phyloP scores from a whole-genome alignment of 208 protist species.

The Acanthamoeba triangularis region DNA sequence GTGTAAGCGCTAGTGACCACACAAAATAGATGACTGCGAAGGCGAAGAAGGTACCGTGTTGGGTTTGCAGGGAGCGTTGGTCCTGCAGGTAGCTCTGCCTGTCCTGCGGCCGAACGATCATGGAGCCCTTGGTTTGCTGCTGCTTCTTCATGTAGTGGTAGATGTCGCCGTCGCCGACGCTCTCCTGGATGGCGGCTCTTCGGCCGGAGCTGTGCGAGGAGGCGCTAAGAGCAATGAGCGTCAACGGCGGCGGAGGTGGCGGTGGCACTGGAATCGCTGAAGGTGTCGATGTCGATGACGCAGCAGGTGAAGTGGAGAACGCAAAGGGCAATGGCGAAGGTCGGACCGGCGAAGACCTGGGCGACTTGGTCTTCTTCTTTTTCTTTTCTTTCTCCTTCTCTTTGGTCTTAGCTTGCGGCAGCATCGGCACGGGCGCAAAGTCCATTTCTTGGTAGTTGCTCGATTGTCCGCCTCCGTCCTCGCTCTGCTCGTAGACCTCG shows the following conservation, averaged over 20 bases:
- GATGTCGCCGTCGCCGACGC: neutral
- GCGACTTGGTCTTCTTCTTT: neutral
- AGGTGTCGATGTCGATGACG: too few species aligned
- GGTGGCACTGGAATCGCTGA: neutral
- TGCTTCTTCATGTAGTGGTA: constrained; percentile 6
- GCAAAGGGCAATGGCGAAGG: neutral
- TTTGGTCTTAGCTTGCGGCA: neutral
- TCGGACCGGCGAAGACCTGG: neutral
- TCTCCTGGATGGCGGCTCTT: neutral
- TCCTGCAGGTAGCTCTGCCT: neutral
- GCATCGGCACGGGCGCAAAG: neutral
- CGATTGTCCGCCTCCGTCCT: too few species aligned
- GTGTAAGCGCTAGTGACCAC: too few species aligned
- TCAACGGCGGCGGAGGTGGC: neutral
- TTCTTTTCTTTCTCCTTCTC: neutral
- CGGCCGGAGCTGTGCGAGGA: neutral
- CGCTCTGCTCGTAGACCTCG: too few species aligned
- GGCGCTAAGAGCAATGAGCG: neutral
- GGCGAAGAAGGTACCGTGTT: neutral
- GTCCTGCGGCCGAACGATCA: neutral
- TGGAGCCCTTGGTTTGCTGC: neutral
- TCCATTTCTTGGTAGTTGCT: neutral
- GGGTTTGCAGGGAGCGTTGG: neutral
- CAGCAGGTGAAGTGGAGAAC: neutral
- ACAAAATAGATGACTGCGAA: neutral